Conservation (phyloP, 2,329 filamentous ascomycete genomes). For the Teratosphaeria destructans region DNA sequence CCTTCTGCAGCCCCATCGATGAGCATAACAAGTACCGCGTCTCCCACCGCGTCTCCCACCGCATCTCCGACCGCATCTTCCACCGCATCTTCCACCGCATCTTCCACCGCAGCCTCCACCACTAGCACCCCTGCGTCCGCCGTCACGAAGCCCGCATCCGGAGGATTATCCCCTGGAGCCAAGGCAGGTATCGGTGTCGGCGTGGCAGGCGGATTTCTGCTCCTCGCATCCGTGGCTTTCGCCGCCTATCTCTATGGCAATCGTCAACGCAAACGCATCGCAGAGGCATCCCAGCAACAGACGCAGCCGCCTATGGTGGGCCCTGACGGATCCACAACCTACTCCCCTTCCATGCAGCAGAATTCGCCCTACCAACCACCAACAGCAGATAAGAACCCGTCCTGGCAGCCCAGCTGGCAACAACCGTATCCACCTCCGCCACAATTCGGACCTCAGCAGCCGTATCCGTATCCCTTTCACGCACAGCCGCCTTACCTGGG, state of each 20-base stretch:
- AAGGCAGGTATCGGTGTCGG: constrained; percentile 18
- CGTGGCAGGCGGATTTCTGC: constrained; percentile 11
- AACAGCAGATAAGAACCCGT: not conserved
- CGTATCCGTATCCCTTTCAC: not conserved
- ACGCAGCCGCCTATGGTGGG: not conserved
- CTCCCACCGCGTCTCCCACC: not conserved
- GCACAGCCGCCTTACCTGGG: not conserved
- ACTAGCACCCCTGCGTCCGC: not conserved
- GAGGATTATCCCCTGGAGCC: constrained; percentile 12
- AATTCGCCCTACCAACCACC: not conserved
- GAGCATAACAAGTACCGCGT: not conserved
- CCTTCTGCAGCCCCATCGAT: constrained; percentile 1
- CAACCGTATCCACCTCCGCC: not conserved
- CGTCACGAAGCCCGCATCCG: not conserved
- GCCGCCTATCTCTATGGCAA: constrained; percentile 7
- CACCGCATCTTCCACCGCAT: not conserved
- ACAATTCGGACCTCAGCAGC: not conserved
- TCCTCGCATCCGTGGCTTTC: constrained; percentile 10
- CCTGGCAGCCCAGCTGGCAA: not conserved
- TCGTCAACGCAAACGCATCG: constrained; percentile 1
- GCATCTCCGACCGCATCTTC: not conserved
- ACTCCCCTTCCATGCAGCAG: constrained; percentile 2
- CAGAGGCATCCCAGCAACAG: constrained; percentile 1
- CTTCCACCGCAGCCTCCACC: not conserved
- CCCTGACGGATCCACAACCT: not conserved